Percentiles rank a stretch among this genome's conserved stretches.
These are phyloP conservation scores for Pseudohyphozyma bogoriensis DNA, from an alignment of 768 basidiomycete species.

Conservation along the genomic window DNA sequence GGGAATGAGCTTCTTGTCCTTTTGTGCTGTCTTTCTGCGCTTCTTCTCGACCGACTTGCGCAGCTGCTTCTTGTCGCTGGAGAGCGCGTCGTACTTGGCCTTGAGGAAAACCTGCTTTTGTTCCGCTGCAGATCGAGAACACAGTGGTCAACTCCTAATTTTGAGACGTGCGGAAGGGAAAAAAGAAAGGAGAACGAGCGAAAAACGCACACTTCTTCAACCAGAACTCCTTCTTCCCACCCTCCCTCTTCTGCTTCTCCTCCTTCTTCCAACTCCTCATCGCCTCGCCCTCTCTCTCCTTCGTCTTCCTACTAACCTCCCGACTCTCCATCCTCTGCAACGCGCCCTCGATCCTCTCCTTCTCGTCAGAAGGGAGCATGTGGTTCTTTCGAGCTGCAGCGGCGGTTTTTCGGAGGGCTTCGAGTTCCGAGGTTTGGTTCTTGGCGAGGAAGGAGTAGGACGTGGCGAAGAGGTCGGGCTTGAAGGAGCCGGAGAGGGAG, in stretches of 20 bases:
- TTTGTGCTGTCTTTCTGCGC: conserved; percentile 20
- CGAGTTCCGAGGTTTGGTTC: conserved; percentile 12
- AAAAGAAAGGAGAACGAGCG: not conserved
- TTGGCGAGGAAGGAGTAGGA: conserved; percentile 25
- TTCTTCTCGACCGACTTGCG: conserved; percentile 29
- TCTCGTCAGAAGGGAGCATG: conserved; percentile 5
- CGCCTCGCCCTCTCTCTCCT: conserved; percentile 21
- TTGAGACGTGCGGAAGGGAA: not conserved
- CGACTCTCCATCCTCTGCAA: conserved; percentile 26
- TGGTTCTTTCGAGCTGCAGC: conserved; percentile 13
- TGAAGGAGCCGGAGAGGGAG: conserved; percentile 19
- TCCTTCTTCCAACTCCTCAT: conserved; percentile 22
- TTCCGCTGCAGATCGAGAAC: conserved; percentile 5
- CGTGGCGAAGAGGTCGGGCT: conserved; percentile 17
- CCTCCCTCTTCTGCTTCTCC: conserved; percentile 14
- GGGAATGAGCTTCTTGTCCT: conserved; percentile 31
- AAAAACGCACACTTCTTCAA: conserved; percentile 23
- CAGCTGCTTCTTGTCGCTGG: conserved; percentile 27
- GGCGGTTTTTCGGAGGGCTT: conserved; percentile 15
- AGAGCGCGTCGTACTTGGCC: conserved; percentile 27
- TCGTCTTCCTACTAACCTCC: conserved; percentile 10
- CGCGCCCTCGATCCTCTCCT: conserved; percentile 21
- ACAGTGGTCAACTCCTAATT: not conserved
- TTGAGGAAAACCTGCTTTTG: conserved; percentile 24
- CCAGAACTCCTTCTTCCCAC: conserved; percentile 25